Conservation (phyloP, 257 asterid genomes). For the Ilex asprella region DNA sequence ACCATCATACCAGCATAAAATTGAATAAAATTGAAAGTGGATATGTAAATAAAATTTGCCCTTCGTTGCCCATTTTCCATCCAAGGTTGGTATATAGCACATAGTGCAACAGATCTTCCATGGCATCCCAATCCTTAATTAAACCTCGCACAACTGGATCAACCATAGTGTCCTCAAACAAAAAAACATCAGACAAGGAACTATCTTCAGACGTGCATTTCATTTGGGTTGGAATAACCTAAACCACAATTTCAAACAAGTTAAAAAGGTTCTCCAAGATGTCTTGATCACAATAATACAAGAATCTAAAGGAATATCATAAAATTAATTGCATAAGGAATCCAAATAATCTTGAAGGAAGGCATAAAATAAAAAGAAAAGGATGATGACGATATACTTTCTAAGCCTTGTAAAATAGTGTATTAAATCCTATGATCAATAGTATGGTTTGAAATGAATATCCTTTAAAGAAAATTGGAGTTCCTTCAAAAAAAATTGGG, state of each 20-base stretch:
- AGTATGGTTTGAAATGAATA: too few relatives aligned
- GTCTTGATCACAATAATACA: neutral
- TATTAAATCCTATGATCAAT: too few relatives aligned
- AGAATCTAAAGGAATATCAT: slow-evolving; percentile 2
- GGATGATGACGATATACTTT: too few relatives aligned
- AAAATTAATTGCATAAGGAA: neutral
- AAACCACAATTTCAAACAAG: slow-evolving; percentile 13
- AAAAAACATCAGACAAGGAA: slow-evolving; percentile 43
- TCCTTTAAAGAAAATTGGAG: too few relatives aligned
- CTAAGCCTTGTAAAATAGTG: too few relatives aligned
- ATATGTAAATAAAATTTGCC: slow-evolving; percentile 85
- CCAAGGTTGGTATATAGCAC: slow-evolving; percentile 77
- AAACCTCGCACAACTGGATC: slow-evolving; percentile 89
- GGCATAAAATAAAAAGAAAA: too few relatives aligned
- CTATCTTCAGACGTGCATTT: slow-evolving; percentile 64
- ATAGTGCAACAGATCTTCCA: slow-evolving; percentile 82
- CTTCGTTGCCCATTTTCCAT: slow-evolving; percentile 98
- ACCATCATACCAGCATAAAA: too few relatives aligned
- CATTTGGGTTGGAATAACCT: slow-evolving; percentile 84
- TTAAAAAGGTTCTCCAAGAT: neutral
- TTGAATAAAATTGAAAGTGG: slow-evolving; percentile 53
- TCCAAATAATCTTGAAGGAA: too few relatives aligned
- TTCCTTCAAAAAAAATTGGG: too few relatives aligned
- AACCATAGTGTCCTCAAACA: slow-evolving; percentile 45
- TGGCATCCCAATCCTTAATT: slow-evolving; percentile 89